phyloP scores from a whole-genome alignment of 495 filamentous ascomycete genomes.

The Platismatia glauca region DNA sequence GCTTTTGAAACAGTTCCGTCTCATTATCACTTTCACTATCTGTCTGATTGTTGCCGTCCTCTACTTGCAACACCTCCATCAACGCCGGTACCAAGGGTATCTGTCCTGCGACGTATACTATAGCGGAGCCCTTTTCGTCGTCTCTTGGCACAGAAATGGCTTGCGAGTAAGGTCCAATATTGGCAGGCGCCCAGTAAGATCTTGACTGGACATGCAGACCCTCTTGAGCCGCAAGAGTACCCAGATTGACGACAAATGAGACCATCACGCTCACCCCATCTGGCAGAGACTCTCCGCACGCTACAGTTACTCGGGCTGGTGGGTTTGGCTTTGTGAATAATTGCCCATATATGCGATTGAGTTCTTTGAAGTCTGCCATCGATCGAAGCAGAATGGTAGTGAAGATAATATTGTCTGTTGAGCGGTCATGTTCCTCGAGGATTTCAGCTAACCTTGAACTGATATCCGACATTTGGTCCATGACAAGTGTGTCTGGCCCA shows the following conservation, averaged over 20 bases:
- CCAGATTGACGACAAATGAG: conserved; percentile 40
- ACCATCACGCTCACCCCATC: conserved; percentile 50
- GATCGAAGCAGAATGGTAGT: conserved; percentile 67
- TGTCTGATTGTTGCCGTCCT: neutral
- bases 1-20: conserved; percentile 32
- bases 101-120: conserved; percentile 73
- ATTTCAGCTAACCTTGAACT: conserved; percentile 30
- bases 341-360: conserved; percentile 67
- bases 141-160: conserved; percentile 53
- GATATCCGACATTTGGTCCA: conserved; percentile 41
- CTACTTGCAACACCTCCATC: conserved; percentile 48
- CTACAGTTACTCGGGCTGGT: conserved; percentile 74
- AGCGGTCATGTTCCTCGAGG: conserved; percentile 14
- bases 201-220: conserved; percentile 86
- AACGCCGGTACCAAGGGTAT: conserved; percentile 77
- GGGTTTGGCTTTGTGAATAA: conserved; percentile 65
- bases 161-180: conserved; percentile 96
- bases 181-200: conserved; percentile 96
- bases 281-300: conserved; percentile 58
- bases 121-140: conserved; percentile 11
- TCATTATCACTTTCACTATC: conserved; percentile 15
- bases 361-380: conserved; percentile 64
- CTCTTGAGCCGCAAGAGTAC: conserved; percentile 31
- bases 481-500: conserved; percentile 32
- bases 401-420: conserved; percentile 54